Base-by-base conservation (phyloP, 352 stramenopile species). In the Phytophthora constricta region DNA sequence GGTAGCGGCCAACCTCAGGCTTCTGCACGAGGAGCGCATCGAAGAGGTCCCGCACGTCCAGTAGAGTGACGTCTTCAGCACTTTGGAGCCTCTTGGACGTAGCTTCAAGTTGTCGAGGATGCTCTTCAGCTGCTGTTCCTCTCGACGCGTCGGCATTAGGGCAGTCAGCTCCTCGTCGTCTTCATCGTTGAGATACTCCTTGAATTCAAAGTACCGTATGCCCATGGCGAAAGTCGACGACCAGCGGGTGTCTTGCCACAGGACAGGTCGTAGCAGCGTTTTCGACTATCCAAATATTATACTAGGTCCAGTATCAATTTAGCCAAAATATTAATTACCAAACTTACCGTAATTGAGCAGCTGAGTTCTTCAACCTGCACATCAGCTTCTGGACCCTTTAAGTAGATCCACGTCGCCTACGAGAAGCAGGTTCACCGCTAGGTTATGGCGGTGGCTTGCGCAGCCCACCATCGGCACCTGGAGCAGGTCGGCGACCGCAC, bases 41-140 rank as follows among this genome's bases (percentile, higher is more conserved):
- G 23, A 50, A 50, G 43, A 50, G 43, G 43, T 50, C 43, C n/a
- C 43, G 43, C 43, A 50, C 43, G 43, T 50, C 43, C 10, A 50
- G 43, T 28, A 50, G 43, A 2, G 43, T 50, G 1, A 50, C 8
- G 7, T 33, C 4, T 2, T 50, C 4, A 7, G 43, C 43, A 50
- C 43, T 50, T 50, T 50, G 43, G 3, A 50, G 43, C 22, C 2
- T 50, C 43, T 50, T 50, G 2, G 43, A 50, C 17, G 43, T 50
- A 2, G 43, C n/a, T 50, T 50, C 14, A 50, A 28, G 43, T 50
- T 50, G 43, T 1, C 43, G 22, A 50, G 43, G 8, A 50, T 50
- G n/a, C 1, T 2, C 17, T 50, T 50, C 43, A 50, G 43, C 43
- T 50, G 43, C 43, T 50, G 26, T 19, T 50, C 43, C 43, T 50